Conservation (phyloP, 83 land plant genomes). For the Picea abies region DNA sequence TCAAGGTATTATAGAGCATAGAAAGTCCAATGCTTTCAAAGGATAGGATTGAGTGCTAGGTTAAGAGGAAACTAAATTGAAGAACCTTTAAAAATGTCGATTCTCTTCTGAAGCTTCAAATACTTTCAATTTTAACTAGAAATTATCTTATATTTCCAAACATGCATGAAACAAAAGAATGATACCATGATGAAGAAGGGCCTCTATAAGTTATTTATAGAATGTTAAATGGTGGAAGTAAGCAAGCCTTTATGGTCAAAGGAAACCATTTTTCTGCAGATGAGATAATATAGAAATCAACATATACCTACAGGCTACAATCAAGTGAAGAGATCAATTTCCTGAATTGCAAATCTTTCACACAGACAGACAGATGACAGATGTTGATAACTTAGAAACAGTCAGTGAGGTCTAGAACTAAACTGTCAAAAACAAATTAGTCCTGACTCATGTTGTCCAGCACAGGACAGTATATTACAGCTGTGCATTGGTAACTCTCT, state of each 20-base stretch:
- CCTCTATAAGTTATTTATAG: neutral
- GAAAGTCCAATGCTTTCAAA: neutral
- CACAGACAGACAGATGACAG: neutral
- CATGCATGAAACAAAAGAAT: neutral
- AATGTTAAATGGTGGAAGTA: neutral
- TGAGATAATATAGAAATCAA: neutral
- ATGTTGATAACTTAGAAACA: neutral
- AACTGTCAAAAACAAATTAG: neutral
- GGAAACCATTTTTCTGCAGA: neutral
- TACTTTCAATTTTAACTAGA: too few species aligned
- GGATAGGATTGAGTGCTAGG: too few species aligned
- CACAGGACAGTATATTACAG: neutral
- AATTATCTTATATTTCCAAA: neutral
- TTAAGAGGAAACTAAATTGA: too few species aligned
- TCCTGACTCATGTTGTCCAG: neutral
- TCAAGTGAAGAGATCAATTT: neutral
- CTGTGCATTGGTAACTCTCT: neutral
- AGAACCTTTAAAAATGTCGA: too few species aligned
- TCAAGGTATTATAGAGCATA: neutral
- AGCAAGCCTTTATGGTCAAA: too few species aligned
- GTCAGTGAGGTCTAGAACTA: neutral
- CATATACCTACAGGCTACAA: neutral
- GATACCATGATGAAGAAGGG: too few species aligned
- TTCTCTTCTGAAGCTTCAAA: too few species aligned
- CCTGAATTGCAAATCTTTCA: conserved; percentile 1